Base-by-base conservation (phyloP, 2,329 filamentous ascomycete genomes). In the Endoconidiophora polonica region DNA sequence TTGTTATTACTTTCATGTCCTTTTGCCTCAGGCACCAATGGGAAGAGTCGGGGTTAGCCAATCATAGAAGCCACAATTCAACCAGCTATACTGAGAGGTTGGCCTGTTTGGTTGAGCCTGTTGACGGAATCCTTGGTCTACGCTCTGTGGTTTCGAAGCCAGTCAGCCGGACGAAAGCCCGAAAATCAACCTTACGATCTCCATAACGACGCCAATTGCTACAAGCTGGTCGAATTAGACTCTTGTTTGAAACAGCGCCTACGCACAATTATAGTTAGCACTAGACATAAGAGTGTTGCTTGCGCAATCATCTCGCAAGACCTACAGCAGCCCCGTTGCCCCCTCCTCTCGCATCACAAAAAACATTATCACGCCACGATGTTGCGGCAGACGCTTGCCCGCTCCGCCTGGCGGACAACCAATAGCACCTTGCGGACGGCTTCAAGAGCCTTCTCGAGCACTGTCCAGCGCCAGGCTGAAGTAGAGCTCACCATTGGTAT, bases 401-500 rank as follows among this genome's bases (percentile, higher is more conserved):
- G 76, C 69, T 78, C 77, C 72, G 73, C 76, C 69, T 76, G 76
- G 72, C 76, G 76, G 74, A 72, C 73, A 60, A 68, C 74, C 68
- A 71, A 71, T 64, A 69, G 69, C 62, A 69, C 67, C 65, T 44
- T 44, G n/a, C 39, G 40, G 37, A 69, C 67, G 65, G 76, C 76
- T 68, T 73, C 79, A 66, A 80, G 87, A 70, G 71, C 83, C 61
- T 94, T 98, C 73, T 77, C 83, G 68, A 83, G 81, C 61, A 87
- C 85, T 58, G 68, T 76, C 62, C 77, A 76, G 68, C 79, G 86
- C 66, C 77, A 77, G 60, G 90, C 87, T 59, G 87, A 96, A 73
- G 88, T 98, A 63, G 87, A 95, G 76, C 79, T 98, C 67, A 98
- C 90, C 63, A 79, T 95, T 73, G 86, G 86, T 93, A 61, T 63